Conservation (phyloP, 2,329 filamentous ascomycete species). For the Phialophora expanda region DNA sequence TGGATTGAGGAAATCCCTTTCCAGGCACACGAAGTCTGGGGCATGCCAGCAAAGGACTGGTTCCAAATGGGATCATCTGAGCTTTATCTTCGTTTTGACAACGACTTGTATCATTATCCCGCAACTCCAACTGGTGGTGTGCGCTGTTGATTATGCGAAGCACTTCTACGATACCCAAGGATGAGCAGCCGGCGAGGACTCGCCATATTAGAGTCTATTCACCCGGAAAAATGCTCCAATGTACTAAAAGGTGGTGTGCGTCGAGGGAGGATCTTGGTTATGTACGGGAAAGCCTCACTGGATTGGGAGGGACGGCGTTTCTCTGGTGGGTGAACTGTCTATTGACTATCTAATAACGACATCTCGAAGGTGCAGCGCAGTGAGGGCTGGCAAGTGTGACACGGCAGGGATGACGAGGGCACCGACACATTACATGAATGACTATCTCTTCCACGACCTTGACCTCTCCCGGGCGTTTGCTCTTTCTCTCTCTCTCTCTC, state of each 20-base stretch:
- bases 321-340: neutral
- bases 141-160: neutral
- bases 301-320: neutral
- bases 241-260: neutral
- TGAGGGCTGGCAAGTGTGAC: neutral
- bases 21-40: neutral
- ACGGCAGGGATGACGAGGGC: neutral
- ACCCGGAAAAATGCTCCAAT: neutral
- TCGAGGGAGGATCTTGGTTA: neutral
- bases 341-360: slow-evolving; percentile 1
- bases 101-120: slow-evolving; percentile 9
- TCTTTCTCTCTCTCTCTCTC: neutral
- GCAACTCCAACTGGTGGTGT: neutral
- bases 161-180: slow-evolving; percentile 15
- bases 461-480: neutral
- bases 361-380: neutral
- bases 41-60: neutral
- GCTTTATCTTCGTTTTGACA: neutral
- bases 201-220: neutral
- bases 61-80: neutral
- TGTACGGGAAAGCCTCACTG: neutral
- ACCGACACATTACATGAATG: neutral
- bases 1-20: slow-evolving; percentile 19
- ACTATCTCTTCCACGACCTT: neutral
- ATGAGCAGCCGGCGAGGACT: neutral